Base-by-base conservation (phyloP, 805 yeast species). In the Myxozyma geophila region DNA sequence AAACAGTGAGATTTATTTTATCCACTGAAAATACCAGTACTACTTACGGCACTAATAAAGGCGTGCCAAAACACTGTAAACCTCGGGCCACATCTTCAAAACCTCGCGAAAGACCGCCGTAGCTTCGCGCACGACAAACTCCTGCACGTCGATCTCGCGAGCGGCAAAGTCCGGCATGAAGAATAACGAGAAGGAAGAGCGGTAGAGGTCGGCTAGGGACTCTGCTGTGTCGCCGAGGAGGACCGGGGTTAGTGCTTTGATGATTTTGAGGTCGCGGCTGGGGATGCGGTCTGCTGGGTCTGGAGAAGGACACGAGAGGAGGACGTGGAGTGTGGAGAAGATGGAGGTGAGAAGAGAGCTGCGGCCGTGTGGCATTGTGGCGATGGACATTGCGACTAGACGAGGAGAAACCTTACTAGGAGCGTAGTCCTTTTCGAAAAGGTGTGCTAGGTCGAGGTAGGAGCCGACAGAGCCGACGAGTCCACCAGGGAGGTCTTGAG, bases 401-500 rank as follows among this genome's bases (percentile, higher is more conserved):
- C 23, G 28, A 13, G 36, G 21, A 7, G 57, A 43, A 7, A 43
- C 47, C 4, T 2, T 7, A 9, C 5, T 43, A 43, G 13, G 19
- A 41, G 17, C 17, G 56, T 8, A 8, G 21, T n/a, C 8, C 36
- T 52, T 17, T 12, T 21, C 12, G 46, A 41, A 9, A 56, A 28
- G 28, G 28, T 28, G 28, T 10, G 12, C 44, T 9, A 52, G 55
- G 7, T 50, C 61, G 17, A 39, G 41, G 33, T 50, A 58, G 13
- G 36, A 41, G 5, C 21, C 41, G 8, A 41, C 51, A 23, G 43
- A 37, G 33, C 55, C 55, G 21, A 58, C 21, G 21, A 58, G 57
- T 37, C 57, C 51, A 43, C 33, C 48, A 7, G 61, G 61, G 10
- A 51, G n/a, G 50, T 21, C 28, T 58, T 58, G 15, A 58, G 43